Percentiles rank a stretch among this genome's conserved stretches.
These are phyloP conservation scores for Flaveria linearis DNA, from an alignment of 129 eudicot species.

Conservation along the genomic window DNA sequence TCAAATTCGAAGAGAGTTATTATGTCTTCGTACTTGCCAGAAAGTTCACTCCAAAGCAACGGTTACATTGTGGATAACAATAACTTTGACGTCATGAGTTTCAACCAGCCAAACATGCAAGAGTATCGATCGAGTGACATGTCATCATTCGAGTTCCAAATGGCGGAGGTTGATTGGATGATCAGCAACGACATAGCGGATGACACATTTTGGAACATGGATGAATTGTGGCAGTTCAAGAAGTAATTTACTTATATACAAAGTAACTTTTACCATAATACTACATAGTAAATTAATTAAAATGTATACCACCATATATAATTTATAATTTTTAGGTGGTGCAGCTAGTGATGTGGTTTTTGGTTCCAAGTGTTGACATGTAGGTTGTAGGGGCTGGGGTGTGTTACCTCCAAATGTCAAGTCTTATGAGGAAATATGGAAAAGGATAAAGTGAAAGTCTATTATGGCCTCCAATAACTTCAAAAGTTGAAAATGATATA, in stretches of 20 bases:
- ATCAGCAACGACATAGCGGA: conserved; percentile 18
- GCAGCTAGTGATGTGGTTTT: conserved; percentile 15
- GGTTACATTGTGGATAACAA: conserved; percentile 28
- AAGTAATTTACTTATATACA: conserved; percentile 32
- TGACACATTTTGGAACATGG: conserved; percentile 45
- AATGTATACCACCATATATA: neutral
- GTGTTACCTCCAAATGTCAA: conserved; percentile 26
- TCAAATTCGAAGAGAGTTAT: conserved; percentile 23
- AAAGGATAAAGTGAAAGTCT: conserved; percentile 2
- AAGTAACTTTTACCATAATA: neutral
- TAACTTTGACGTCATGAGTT: conserved; percentile 19
- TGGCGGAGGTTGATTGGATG: conserved; percentile 35
- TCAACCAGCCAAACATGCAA: conserved; percentile 29
- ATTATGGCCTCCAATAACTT: conserved; percentile 17
- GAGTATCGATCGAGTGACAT: conserved; percentile 29
- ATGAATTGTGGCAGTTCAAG: conserved; percentile 75
- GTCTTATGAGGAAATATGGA: conserved; percentile 11
- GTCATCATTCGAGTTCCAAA: conserved; percentile 28
- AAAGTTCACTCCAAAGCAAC: conserved; percentile 23
- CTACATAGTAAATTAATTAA: neutral
- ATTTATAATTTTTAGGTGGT: conserved; percentile 17
- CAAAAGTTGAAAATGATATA: conserved; percentile 21
- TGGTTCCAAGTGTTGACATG: conserved; percentile 19
- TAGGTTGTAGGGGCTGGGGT: neutral
- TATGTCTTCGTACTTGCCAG: conserved; percentile 22